phyloP scores from a whole-genome alignment of 805 yeast species.

The Candida pseudofarinosa region DNA sequence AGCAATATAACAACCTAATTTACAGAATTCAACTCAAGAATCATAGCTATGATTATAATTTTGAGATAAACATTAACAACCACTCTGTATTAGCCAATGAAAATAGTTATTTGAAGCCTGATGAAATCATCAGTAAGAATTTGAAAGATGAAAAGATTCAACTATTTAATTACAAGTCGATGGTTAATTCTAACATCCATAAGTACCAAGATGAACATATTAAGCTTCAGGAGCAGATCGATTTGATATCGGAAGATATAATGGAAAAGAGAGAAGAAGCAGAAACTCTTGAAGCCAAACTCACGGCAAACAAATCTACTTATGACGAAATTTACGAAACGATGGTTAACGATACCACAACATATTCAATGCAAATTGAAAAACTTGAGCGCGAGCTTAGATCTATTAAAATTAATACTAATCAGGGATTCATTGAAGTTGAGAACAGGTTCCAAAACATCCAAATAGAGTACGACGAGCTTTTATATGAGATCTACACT shows the following conservation, averaged over 20 bases:
- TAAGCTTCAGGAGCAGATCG: conserved; percentile 55
- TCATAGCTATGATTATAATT: conserved; percentile 19
- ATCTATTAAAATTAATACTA: conserved; percentile 42
- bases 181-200: conserved; percentile 43
- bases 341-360: conserved; percentile 48
- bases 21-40: conserved; percentile 37
- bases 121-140: conserved; percentile 43
- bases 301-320: conserved; percentile 47
- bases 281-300: conserved; percentile 54
- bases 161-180: conserved; percentile 25
- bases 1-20: conserved; percentile 53
- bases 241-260: conserved; percentile 50
- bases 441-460: conserved; percentile 45
- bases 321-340: conserved; percentile 55
- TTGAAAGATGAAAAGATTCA: conserved; percentile 42
- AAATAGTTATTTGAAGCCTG: conserved; percentile 15
- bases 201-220: conserved; percentile 54
- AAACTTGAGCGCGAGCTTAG: conserved; percentile 56
- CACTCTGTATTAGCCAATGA: conserved; percentile 6
- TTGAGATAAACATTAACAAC: conserved; percentile 36
- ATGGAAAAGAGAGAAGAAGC: conserved; percentile 53
- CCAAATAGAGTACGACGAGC: conserved; percentile 49
- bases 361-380: conserved; percentile 63
- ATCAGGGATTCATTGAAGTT: conserved; percentile 48
- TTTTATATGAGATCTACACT: conserved; percentile 42